These are phyloP conservation scores for Exophiala viscosa DNA, from an alignment of 2,329 filamentous ascomycete genomes.

Conservation along the genomic window DNA sequence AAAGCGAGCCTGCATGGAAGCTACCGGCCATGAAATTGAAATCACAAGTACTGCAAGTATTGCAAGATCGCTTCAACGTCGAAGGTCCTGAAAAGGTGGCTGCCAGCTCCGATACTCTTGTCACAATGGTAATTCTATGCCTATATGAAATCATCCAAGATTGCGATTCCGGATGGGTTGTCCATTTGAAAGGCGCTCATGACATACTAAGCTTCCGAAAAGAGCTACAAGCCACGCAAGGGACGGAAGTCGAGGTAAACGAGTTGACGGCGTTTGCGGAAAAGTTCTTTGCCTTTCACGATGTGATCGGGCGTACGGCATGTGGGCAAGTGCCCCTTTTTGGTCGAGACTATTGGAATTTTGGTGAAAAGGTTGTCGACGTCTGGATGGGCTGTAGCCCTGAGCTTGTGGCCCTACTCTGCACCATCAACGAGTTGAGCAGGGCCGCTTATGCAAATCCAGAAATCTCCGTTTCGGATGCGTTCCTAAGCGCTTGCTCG, in stretches of 20 bases:
- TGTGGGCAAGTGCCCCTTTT: constrained; percentile 5
- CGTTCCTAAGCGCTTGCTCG: constrained; percentile 5
- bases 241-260: constrained; percentile 3
- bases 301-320: constrained; percentile 5
- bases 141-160: constrained; percentile 8
- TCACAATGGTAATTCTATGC: constrained; percentile 5
- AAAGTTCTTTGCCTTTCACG: constrained; percentile 5
- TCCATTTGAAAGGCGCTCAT: constrained; percentile 4
- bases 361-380: constrained; percentile 5
- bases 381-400: constrained; percentile 9
- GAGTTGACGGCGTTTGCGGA: constrained; percentile 5
- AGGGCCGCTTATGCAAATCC: constrained; percentile 4
- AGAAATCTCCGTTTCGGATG: constrained; percentile 1
- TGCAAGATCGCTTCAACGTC: constrained; percentile 3
- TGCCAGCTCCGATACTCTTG: constrained; percentile 4
- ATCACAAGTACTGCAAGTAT: neutral
- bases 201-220: constrained; percentile 6
- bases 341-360: constrained; percentile 7
- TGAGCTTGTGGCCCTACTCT: constrained; percentile 4
- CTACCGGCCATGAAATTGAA: constrained; percentile 4
- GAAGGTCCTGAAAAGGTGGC: constrained; percentile 4
- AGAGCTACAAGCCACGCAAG: neutral
- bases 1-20: constrained; percentile 5
- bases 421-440: constrained; percentile 6
- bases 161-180: constrained; percentile 3